Evolutionary conservation across 2,329 filamentous ascomycete genomes (phyloP).

Genomic region (Scytalidium lignicola): DNA sequence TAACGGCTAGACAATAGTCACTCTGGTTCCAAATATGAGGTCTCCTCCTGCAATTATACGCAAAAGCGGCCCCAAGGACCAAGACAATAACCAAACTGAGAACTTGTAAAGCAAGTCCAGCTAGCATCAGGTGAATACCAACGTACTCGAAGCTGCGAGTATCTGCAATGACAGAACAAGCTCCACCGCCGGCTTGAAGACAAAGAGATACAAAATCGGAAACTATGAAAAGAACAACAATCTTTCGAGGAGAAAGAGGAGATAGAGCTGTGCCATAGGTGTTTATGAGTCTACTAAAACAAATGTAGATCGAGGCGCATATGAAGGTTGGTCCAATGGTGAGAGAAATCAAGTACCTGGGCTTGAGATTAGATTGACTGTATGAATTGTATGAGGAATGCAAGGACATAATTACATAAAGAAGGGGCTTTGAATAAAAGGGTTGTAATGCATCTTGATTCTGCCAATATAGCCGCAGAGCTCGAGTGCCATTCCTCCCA

Average conservation of each 20-base stretch:
- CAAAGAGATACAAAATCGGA: conserved; percentile 54
- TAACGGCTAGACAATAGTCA: neutral
- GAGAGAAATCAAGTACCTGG: conserved; percentile 46
- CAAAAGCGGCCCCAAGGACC: conserved; percentile 21
- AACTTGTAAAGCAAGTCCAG: conserved; percentile 35
- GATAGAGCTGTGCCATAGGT: conserved; percentile 46
- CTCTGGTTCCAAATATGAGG: neutral
- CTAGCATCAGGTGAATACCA: conserved; percentile 32
- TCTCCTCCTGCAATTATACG: neutral
- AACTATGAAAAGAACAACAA: conserved; percentile 42
- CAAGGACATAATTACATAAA: conserved; percentile 11
- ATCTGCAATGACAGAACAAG: conserved; percentile 44
- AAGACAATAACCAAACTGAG: conserved; percentile 41
- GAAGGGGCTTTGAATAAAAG: conserved; percentile 15
- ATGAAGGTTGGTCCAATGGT: conserved; percentile 40
- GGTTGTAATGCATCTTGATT: conserved; percentile 15
- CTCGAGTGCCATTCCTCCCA: conserved; percentile 47
- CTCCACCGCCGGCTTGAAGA: conserved; percentile 54
- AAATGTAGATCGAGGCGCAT: conserved; percentile 58
- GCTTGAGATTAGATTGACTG: neutral
- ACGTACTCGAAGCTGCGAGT: conserved; percentile 13
- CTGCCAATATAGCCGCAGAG: conserved; percentile 51
- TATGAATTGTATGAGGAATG: neutral
- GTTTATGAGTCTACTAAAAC: conserved; percentile 51
- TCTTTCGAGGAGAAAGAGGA: conserved; percentile 40